Conservation (phyloP, 164 flowering plant genomes). For the Dillenia suffruticosa region DNA sequence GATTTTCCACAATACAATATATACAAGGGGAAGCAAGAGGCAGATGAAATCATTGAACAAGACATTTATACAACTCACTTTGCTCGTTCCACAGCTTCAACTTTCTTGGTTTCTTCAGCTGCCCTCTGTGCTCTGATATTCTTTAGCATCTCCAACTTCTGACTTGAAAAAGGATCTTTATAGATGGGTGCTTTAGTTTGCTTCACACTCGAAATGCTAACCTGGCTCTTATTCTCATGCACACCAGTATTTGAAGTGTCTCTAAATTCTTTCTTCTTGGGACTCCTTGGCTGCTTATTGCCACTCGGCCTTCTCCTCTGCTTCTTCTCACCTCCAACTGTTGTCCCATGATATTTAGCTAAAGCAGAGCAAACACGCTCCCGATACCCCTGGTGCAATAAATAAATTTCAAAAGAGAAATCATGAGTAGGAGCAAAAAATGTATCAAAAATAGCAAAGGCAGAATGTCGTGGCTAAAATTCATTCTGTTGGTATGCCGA, state of each 20-base stretch:
- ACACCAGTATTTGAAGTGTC: conserved; percentile 5
- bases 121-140: conserved; percentile 75
- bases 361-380: conserved; percentile 61
- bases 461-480: too few relatives aligned
- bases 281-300: conserved; percentile 18
- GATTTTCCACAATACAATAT: too few relatives aligned
- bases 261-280: conserved; percentile 20
- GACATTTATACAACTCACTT: conserved; percentile 39
- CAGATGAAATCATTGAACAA: too few relatives aligned
- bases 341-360: conserved; percentile 56
- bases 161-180: conserved; percentile 73
- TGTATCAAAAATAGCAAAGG: too few relatives aligned
- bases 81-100: conserved; percentile 72
- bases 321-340: conserved; percentile 45
- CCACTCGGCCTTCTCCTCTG: conserved; percentile 46
- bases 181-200: conserved; percentile 39
- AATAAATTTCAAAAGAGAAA: not conserved
- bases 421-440: too few relatives aligned
- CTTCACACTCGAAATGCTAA: conserved; percentile 17
- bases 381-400: conserved; percentile 56
- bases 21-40: too few relatives aligned
- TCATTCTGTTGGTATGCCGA: too few relatives aligned
- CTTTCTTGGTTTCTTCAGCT: conserved; percentile 49
- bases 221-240: conserved; percentile 19
- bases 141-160: conserved; percentile 87